These are phyloP conservation scores for Calonectria pauciramosa DNA, from an alignment of 2,329 filamentous ascomycete species.

Conservation along the genomic window DNA sequence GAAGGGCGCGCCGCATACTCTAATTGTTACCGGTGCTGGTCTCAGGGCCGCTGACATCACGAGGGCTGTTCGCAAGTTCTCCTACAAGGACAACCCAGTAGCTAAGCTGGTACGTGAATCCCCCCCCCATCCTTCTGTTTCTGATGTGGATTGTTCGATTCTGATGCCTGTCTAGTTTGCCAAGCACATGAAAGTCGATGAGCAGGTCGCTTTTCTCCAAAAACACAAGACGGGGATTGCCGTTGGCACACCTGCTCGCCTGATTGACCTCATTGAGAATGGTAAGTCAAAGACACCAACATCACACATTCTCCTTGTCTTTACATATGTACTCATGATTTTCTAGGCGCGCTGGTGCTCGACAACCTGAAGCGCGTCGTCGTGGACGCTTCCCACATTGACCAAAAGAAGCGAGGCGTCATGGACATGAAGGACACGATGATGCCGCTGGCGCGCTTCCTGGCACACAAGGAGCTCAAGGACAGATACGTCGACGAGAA, in stretches of 20 bases:
- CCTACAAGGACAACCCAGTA: conserved; percentile 81
- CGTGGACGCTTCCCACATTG: conserved; percentile 92
- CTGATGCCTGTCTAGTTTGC: conserved; percentile 72
- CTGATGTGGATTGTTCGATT: neutral
- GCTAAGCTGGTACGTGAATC: conserved; percentile 77
- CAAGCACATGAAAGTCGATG: conserved; percentile 96
- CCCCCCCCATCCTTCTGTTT: neutral
- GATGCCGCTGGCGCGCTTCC: conserved; percentile 81
- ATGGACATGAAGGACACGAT: conserved; percentile 96
- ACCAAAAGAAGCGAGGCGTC: conserved; percentile 93
- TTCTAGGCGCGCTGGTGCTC: conserved; percentile 75
- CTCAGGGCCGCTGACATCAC: conserved; percentile 88
- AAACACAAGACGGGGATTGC: conserved; percentile 82
- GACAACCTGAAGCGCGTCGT: conserved; percentile 83
- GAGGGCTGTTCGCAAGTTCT: conserved; percentile 82
- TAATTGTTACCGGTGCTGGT: conserved; percentile 88
- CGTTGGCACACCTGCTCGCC: conserved; percentile 87
- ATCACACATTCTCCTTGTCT: neutral
- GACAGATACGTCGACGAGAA: conserved; percentile 75
- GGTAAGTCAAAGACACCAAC: conserved; percentile 62
- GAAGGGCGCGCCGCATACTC: conserved; percentile 84
- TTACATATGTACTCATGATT: neutral
- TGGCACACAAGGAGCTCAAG: conserved; percentile 79
- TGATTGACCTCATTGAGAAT: conserved; percentile 86
- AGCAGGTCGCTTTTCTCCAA: conserved; percentile 83